Evolutionary conservation across 129 eudicot genomes (phyloP), one percentile per base, ranked within the genome.

Genomic region (Centaurea solstitialis): DNA sequence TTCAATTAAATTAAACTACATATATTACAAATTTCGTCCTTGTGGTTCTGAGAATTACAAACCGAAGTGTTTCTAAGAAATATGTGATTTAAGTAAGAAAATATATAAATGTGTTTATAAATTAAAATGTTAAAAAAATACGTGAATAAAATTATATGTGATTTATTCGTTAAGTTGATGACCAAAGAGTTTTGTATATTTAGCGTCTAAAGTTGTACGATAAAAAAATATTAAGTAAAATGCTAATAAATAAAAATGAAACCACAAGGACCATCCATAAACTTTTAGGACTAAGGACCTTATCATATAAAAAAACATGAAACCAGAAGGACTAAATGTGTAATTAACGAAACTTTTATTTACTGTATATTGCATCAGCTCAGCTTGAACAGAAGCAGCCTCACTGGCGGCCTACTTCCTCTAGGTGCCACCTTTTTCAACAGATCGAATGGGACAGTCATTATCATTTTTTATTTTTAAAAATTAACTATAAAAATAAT

Each of bases 291-390:
- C n/a, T 15, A 50, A 15, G 6, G 4, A 53, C 64, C 21, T 50
- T 53, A 57, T 57, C 17, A n/a, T 57, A 13, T 41, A 57, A 57
- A 57, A 57, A 57, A n/a, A 3, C 22, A 57, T 5, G 65, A 57
- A 57, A 15, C 2, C 15, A 57, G 9, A 57, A 57, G 65, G 23
- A 57, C 65, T 57, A 57, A n/a, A n/a, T 17, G 0, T 57, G 65
- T 17, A 57, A 17, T 6, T 57, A 57, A 15, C 9, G 4, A 17
- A 21, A 5, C 28, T n/a, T 71, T 9, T 9, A 9, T 76, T 40
- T 30, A 82, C 86, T 82, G 86, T 82, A 37, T 26, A 40, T 70
- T 76, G 78, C 86, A 82, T 82, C 82, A 82, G 86, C 82, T 45
- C 40, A 40, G 13, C 57, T 64, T 21, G 13, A 65, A 17, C 73